Conservation (phyloP, 805 yeast species). For the Candida quercuum region DNA sequence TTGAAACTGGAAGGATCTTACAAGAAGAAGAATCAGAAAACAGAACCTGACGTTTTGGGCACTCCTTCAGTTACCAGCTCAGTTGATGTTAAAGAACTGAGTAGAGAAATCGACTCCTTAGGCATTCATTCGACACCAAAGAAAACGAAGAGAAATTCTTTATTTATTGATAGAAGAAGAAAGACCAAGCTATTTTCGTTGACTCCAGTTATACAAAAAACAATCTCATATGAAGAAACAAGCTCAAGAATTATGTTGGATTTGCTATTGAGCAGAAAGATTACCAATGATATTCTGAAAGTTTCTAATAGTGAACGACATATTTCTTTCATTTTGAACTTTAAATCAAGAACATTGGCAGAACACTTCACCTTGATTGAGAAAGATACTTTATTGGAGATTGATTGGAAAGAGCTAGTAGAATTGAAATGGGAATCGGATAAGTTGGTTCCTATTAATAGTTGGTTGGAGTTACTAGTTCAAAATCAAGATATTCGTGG, state of each 20-base stretch:
- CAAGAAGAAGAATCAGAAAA: slow-evolving; percentile 9
- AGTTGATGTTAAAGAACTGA: slow-evolving; percentile 17
- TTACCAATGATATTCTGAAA: slow-evolving; percentile 16
- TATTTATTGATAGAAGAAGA: slow-evolving; percentile 33
- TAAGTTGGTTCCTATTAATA: slow-evolving; percentile 59
- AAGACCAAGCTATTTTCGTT: slow-evolving; percentile 30
- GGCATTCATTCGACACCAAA: slow-evolving; percentile 12
- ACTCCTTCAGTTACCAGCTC: slow-evolving; percentile 8
- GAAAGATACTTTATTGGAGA: slow-evolving; percentile 71
- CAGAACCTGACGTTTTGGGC: slow-evolving; percentile 1
- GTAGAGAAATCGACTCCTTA: slow-evolving; percentile 14
- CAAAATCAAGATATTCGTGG: slow-evolving; percentile 59
- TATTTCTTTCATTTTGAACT: slow-evolving; percentile 76
- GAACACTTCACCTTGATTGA: slow-evolving; percentile 85
- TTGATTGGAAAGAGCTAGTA: slow-evolving; percentile 88
- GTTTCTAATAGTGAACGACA: slow-evolving; percentile 44
- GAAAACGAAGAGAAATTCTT: slow-evolving; percentile 21
- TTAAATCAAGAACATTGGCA: slow-evolving; percentile 61
- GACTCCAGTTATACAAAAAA: slow-evolving; percentile 26
- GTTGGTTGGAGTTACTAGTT: slow-evolving; percentile 77
- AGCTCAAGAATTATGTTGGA: slow-evolving; percentile 33
- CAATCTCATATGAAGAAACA: slow-evolving; percentile 14
- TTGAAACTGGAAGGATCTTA: slow-evolving; percentile 72
- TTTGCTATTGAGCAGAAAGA: slow-evolving; percentile 27
- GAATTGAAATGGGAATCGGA: slow-evolving; percentile 66